Base-by-base conservation (phyloP, 2,329 filamentous ascomycete species). In the Conoideocrella luteorostrata region DNA sequence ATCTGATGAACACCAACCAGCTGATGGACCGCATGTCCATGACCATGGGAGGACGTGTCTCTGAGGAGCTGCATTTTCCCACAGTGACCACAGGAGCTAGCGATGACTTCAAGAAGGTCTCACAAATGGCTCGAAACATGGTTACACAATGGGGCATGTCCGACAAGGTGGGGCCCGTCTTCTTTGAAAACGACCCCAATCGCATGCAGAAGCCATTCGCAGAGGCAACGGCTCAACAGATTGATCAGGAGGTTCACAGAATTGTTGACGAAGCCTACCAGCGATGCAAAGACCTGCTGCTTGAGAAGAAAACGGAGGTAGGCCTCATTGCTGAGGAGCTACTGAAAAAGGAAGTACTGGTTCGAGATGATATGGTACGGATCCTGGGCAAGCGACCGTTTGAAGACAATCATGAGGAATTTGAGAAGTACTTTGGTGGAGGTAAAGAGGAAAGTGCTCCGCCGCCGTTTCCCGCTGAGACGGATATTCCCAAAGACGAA, bases 141-240 rank as follows among this genome's bases (percentile, higher is more conserved):
- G 93, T 98, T 23, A 98, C 91, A n/a, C 88, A 95, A 64, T 98
- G 89, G 84, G 93, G 93, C 54, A 98, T 98, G 93, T 94, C 86
- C 32, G 80, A 87, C 53, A 94, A 95, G 70, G 84, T 98, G 37
- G 91, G 91, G 23, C 90, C 90, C 51, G 75, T 98, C 50, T 86
- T 94, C 72, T 98, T 91, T 65, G 85, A 93, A 56, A 86, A 87
- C 61, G 77, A 88, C 58, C 78, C 86, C 50, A 86, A 87, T 62
- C 82, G 87, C 59, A 69, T 96, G 47, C 83, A 90, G 62, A 98
- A 98, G 72, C 93, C 93, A 0, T 98, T 97, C 69, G 91, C 88
- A 18, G 93, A 98, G 70, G 76, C 88, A 42, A 98, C 93, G 3
- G 93, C 90, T 15, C 86, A 89, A 62, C 84, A 84, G 53, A 98